A percentile compares a stretch with the other conserved stretches of the same genome.
These are phyloP conservation scores for Plectosphaerella sp. DNA, from an alignment of 2,329 filamentous ascomycete genomes.

Conservation along the genomic window DNA sequence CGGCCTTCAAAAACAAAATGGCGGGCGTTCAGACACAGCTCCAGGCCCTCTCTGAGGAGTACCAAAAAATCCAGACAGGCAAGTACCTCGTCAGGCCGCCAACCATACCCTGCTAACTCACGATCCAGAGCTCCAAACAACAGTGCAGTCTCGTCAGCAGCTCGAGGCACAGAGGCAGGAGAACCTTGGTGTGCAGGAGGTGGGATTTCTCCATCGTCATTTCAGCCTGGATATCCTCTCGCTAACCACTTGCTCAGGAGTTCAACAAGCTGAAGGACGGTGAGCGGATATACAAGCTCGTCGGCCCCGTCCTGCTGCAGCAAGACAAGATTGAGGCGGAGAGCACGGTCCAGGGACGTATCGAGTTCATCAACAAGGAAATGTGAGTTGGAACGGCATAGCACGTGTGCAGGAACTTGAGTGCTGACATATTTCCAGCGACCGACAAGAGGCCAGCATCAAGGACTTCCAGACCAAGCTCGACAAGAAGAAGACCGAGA, in stretches of 20 bases:
- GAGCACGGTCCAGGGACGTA: constrained; percentile 81
- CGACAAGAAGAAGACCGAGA: constrained; percentile 55
- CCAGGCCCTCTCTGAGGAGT: constrained; percentile 82
- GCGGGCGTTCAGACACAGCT: constrained; percentile 71
- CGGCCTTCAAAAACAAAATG: constrained; percentile 39
- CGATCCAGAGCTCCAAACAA: constrained; percentile 67
- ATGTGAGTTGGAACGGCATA: constrained; percentile 56
- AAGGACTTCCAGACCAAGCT: constrained; percentile 51
- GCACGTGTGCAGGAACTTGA: neutral
- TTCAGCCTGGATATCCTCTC: neutral
- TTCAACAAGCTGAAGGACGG: constrained; percentile 75
- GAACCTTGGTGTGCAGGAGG: constrained; percentile 82
- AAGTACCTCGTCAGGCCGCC: constrained; percentile 13
- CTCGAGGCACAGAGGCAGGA: constrained; percentile 93
- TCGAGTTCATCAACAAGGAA: constrained; percentile 91
- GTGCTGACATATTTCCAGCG: constrained; percentile 14
- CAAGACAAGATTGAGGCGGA: constrained; percentile 89
- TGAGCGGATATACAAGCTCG: constrained; percentile 91
- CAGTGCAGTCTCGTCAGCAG: constrained; percentile 78
- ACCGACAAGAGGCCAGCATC: constrained; percentile 45
- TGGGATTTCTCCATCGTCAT: constrained; percentile 25
- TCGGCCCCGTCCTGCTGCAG: constrained; percentile 89
- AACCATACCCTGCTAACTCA: neutral
- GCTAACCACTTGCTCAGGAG: constrained; percentile 51
- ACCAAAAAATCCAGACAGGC: constrained; percentile 83